Conservation (phyloP, 345 rosid genomes). For the Salix viminalis region DNA sequence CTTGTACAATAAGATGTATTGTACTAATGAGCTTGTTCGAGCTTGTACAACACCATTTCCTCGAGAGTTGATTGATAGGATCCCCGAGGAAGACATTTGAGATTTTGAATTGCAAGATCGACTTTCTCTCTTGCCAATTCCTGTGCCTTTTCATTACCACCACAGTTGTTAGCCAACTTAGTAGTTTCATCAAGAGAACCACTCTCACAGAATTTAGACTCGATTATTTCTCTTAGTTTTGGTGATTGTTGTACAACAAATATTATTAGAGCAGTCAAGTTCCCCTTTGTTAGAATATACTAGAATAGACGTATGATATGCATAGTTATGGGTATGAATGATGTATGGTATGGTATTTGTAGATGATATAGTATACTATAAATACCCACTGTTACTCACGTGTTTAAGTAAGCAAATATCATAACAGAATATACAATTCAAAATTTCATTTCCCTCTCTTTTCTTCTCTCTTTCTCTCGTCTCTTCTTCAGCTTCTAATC, state of each 20-base stretch:
- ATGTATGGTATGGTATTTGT: no score
- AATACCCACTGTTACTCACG: no score
- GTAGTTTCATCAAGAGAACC: slow-evolving; percentile 83
- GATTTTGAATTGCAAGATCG: slow-evolving; percentile 59
- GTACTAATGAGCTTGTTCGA: background rate
- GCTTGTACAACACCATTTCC: no score
- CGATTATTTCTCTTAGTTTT: slow-evolving; percentile 78
- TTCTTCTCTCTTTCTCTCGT: no score
- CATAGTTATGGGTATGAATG: no score
- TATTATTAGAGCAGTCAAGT: slow-evolving; percentile 87
- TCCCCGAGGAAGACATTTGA: slow-evolving; percentile 48
- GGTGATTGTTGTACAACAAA: slow-evolving; percentile 74
- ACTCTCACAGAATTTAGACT: slow-evolving; percentile 78
- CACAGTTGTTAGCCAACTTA: slow-evolving; percentile 50
- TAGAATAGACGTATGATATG: no score
- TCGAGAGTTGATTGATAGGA: no score
- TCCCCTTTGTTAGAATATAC: slow-evolving; percentile 9
- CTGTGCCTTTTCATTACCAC: slow-evolving; percentile 77
- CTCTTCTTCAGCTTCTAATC: no score
- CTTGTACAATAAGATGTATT: background rate
- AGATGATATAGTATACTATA: no score
- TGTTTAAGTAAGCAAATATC: no score
- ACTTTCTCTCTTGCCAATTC: slow-evolving; percentile 81
- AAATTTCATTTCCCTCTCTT: no score
- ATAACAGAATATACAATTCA: no score